Percentiles rank a stretch among this genome's conserved stretches.
Evolutionary conservation across 176 grass and related monocot genomes (phyloP).

Genomic region (Sorghum bicolor): DNA sequence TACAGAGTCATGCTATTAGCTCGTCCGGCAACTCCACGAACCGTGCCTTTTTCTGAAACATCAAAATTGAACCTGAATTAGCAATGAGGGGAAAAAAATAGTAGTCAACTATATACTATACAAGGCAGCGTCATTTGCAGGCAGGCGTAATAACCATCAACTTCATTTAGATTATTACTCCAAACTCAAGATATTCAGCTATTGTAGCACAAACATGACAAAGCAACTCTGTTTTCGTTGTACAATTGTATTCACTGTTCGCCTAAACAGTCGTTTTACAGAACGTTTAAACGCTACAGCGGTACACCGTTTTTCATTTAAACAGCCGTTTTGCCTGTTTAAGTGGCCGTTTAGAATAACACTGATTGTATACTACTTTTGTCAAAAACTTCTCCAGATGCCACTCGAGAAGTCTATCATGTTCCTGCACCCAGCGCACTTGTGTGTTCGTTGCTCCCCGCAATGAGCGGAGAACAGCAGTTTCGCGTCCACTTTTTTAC

Average conservation of each 20-base stretch:
- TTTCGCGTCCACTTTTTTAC: background rate
- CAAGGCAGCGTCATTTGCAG: background rate
- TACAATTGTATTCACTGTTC: background rate
- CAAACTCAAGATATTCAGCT: background rate
- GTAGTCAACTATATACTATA: background rate
- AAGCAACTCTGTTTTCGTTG: background rate
- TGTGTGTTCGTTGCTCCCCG: constrained; percentile 24
- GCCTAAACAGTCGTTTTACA: too few relatives aligned
- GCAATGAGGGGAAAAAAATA: background rate
- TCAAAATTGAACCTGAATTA: constrained; percentile 10
- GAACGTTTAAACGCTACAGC: too few relatives aligned
- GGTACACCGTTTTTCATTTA: background rate
- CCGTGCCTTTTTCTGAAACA: constrained; percentile 51
- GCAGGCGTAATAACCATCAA: background rate
- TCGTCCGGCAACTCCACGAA: constrained; percentile 56
- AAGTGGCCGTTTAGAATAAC: background rate
- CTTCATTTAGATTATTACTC: background rate
- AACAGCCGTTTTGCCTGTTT: background rate
- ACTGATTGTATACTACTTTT: background rate
- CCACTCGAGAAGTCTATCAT: background rate
- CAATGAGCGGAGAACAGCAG: constrained; percentile 38
- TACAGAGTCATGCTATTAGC: constrained; percentile 39
- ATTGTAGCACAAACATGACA: background rate
- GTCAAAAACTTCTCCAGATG: background rate
- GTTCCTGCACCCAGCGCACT: constrained; percentile 8